A percentile compares a stretch with the other conserved stretches of the same genome.
These are phyloP conservation scores for Phascolomyces articulosus DNA, from an alignment of 371 early-diverging fungal species.

Conservation along the genomic window DNA sequence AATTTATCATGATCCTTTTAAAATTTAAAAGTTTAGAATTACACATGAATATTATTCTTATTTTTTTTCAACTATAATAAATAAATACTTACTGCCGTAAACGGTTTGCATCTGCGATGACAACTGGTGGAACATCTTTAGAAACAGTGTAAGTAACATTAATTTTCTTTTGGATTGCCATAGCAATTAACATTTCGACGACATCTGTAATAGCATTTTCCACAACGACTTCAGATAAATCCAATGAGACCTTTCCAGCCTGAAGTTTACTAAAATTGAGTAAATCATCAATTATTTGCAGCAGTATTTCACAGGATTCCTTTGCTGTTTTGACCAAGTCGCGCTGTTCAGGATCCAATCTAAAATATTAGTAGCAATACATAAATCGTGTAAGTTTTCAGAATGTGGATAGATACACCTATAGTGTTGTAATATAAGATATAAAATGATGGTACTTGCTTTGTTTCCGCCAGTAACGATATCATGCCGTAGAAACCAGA, in stretches of 20 bases:
- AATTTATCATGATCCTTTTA: conserved; percentile 35
- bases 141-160: conserved; percentile 48
- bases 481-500: conserved; percentile 66
- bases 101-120: conserved; percentile 54
- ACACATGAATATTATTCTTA: conserved; percentile 1
- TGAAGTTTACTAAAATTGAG: conserved; percentile 69
- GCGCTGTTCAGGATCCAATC: conserved; percentile 53
- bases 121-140: conserved; percentile 33
- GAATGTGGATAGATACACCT: too few species aligned
- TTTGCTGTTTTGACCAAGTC: conserved; percentile 64
- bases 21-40: background rate
- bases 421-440: too few species aligned
- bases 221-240: conserved; percentile 48
- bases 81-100: conserved; percentile 33
- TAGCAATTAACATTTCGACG: conserved; percentile 53
- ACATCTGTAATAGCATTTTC: conserved; percentile 61
- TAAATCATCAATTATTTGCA: conserved; percentile 65
- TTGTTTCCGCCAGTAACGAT: conserved; percentile 59
- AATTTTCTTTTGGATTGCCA: conserved; percentile 55
- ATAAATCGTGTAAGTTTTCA: too few species aligned
- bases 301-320: conserved; percentile 58
- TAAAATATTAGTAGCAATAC: too few species aligned
- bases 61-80: background rate
- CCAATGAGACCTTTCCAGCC: conserved; percentile 62
- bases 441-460: background rate